Percentiles rank a stretch among this genome's conserved stretches.
These are phyloP conservation scores for Cairneyella variabilis DNA, from an alignment of 495 filamentous ascomycete species.

Conservation along the genomic window DNA sequence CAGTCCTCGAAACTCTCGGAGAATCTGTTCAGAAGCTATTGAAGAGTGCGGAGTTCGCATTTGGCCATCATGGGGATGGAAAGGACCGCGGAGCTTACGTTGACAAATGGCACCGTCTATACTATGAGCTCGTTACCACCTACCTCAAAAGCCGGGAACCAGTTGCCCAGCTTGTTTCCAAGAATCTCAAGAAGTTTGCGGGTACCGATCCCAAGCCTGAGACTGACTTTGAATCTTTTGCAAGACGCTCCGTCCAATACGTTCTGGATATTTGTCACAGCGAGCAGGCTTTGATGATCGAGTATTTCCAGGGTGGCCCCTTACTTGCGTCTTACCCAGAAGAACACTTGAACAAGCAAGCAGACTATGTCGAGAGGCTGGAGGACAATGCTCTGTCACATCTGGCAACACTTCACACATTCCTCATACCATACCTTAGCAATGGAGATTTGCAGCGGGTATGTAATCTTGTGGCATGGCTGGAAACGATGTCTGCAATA, in stretches of 20 bases:
- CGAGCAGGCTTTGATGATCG: slow-evolving; percentile 42
- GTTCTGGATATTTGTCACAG: slow-evolving; percentile 42
- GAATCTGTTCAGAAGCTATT: slow-evolving; percentile 66
- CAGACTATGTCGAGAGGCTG: slow-evolving; percentile 42
- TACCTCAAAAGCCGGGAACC: slow-evolving; percentile 58
- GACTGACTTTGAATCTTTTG: slow-evolving; percentile 49
- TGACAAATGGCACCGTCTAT: slow-evolving; percentile 60
- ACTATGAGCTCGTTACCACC: slow-evolving; percentile 50
- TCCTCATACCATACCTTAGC: slow-evolving; percentile 40
- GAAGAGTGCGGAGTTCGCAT: slow-evolving; percentile 53
- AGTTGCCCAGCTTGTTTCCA: slow-evolving; percentile 33
- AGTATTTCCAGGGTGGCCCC: slow-evolving; percentile 46
- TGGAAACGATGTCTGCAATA: slow-evolving; percentile 78
- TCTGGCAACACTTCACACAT: slow-evolving; percentile 33
- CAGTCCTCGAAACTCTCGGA: slow-evolving; percentile 62
- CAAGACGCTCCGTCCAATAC: slow-evolving; percentile 39
- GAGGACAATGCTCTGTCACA: slow-evolving; percentile 29
- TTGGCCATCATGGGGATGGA: slow-evolving; percentile 62
- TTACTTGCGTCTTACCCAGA: slow-evolving; percentile 42
- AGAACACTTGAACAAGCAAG: slow-evolving; percentile 33
- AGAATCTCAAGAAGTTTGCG: slow-evolving; percentile 42
- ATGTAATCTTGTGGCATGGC: slow-evolving; percentile 74
- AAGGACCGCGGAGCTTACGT: slow-evolving; percentile 61
- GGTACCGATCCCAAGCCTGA: slow-evolving; percentile 49
- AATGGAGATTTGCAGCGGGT: slow-evolving; percentile 43